Base-by-base conservation (phyloP, 345 rosid genomes). In the Excoecaria agallocha region DNA sequence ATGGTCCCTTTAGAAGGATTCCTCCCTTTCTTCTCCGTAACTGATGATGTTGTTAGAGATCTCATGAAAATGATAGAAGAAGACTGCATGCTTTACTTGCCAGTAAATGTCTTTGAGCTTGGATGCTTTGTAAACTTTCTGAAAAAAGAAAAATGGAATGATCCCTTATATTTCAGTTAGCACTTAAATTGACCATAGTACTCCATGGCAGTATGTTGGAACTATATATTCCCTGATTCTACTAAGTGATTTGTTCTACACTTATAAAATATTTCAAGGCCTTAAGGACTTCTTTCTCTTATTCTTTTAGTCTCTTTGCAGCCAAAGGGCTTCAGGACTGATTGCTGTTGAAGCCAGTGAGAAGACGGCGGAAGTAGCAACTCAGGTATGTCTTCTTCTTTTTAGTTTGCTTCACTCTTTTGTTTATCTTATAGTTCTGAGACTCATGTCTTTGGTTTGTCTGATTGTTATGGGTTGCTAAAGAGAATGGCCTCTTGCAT, bases 291-390 rank as follows among this genome's bases (percentile, higher is more conserved):
- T 17, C 46, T 46, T n/a, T 61, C 45, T 49, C 54, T 45, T 39
- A 17, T 39, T 60, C 25, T 75, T 77, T 61, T 70, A 95, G 99
- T 80, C 92, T 95, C 63, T 93, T 95, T 90, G 94, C 98, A 45
- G 93, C 97, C 71, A 83, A 85, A 85, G 98, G 88, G 99, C 99
- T 57, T 90, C 94, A 63, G 87, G 92, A 85, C 97, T 95, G 61
- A 80, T 93, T 83, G 89, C 96, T 72, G 84, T 95, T 50, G 99
- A 95, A 86, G 98, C 99, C 69, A 95, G 98, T 49, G 85, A 91
- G 76, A 95, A 93, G 87, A 93, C 93, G 99, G 88, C 99, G 61
- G 86, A 87, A 60, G 94, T 93, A 56, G 98, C 99, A 73, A 87
- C 90, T 41, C 94, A 87, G 90, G 99, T 93, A 79, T 73, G 72